These are phyloP conservation scores for Tylopilus sp. DNA, from an alignment of 768 basidiomycete genomes.

Conservation along the genomic window DNA sequence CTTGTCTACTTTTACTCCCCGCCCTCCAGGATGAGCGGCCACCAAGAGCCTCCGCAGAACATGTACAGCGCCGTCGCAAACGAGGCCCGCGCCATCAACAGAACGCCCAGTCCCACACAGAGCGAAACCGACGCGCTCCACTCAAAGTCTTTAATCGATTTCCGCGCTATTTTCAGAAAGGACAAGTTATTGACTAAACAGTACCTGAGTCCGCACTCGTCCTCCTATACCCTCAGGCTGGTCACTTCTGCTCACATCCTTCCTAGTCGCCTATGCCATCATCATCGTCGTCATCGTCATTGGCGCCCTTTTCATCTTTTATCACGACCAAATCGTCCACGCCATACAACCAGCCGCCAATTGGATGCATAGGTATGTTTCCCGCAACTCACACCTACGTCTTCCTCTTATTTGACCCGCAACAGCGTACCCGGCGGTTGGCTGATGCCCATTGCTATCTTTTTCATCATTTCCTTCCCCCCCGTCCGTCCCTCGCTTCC, in stretches of 20 bases:
- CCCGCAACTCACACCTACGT: neutral
- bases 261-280: constrained; percentile 48
- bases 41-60: neutral
- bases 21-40: constrained; percentile 14
- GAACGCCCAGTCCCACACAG: constrained; percentile 65
- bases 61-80: constrained; percentile 13
- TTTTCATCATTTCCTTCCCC: constrained; percentile 86
- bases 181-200: constrained; percentile 54
- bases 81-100: constrained; percentile 18
- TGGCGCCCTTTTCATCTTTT: constrained; percentile 53
- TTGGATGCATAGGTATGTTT: constrained; percentile 42
- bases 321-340: constrained; percentile 56
- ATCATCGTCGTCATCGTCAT: constrained; percentile 45
- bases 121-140: constrained; percentile 50
- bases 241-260: neutral
- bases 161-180: constrained; percentile 40
- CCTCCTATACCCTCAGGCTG: too few species aligned
- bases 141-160: constrained; percentile 41
- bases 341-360: constrained; percentile 45
- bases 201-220: constrained; percentile 51
- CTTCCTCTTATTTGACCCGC: neutral
- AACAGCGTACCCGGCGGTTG: constrained; percentile 56
- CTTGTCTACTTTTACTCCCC: too few species aligned
- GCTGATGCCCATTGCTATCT: constrained; percentile 74
- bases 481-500: constrained; percentile 44